A percentile compares a stretch with the other conserved stretches of the same genome.
Evolutionary conservation across 495 filamentous ascomycete genomes (phyloP).

Genomic region (Evernia prunastri): DNA sequence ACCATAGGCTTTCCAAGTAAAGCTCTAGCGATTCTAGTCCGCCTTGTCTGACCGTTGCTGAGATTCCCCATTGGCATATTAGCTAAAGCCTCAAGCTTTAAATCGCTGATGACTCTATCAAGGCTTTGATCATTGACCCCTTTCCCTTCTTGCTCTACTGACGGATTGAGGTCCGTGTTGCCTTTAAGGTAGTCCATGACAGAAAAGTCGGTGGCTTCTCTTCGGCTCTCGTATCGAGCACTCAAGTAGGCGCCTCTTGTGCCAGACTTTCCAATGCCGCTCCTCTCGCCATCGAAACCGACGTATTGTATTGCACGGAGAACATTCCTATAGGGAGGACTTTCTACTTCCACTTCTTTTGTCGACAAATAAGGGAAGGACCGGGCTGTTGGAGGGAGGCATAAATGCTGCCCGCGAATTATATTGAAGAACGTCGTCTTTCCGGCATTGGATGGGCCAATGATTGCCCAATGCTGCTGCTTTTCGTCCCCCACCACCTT

Average conservation of each 20-base stretch:
- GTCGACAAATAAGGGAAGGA: conserved; percentile 68
- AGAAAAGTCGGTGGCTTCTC: conserved; percentile 82
- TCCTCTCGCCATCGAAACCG: conserved; percentile 65
- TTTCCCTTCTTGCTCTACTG: conserved; percentile 46
- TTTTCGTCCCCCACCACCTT: conserved; percentile 22
- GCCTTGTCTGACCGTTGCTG: conserved; percentile 85
- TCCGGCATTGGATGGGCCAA: conserved; percentile 63
- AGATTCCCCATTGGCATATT: conserved; percentile 78
- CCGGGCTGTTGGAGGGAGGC: conserved; percentile 63
- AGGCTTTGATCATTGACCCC: conserved; percentile 42
- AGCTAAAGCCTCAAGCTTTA: conserved; percentile 59
- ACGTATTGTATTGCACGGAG: conserved; percentile 71
- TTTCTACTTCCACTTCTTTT: conserved; percentile 49
- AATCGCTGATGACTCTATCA: conserved; percentile 53
- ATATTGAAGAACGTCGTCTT: conserved; percentile 73
- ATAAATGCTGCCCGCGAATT: conserved; percentile 65
- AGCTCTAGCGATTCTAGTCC: conserved; percentile 81
- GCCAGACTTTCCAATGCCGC: conserved; percentile 46
- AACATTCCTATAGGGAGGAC: conserved; percentile 49
- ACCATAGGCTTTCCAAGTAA: conserved; percentile 72
- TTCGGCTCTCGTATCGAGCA: conserved; percentile 82
- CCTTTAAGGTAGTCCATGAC: conserved; percentile 71
- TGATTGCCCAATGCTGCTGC: conserved; percentile 62
- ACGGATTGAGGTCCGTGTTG: conserved; percentile 68
- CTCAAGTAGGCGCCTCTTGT: conserved; percentile 72